Evolutionary conservation across 2,329 filamentous ascomycete species (phyloP).

Genomic region (Ilyonectria destructans): DNA sequence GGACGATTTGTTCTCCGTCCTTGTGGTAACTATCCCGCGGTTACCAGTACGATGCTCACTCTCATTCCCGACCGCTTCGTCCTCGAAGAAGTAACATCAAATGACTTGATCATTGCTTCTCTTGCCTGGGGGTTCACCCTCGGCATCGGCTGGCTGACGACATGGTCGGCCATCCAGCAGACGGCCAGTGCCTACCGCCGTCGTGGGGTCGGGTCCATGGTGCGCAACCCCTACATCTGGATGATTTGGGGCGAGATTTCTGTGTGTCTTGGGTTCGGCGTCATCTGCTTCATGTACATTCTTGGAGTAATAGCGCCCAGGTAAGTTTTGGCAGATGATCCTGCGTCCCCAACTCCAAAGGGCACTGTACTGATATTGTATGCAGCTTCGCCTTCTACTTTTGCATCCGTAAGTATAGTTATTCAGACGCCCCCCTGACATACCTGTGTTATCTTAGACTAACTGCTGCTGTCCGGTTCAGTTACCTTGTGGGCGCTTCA

Average conservation of each 20-base stretch:
- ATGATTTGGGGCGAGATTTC: slow-evolving; percentile 64
- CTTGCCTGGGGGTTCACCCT: slow-evolving; percentile 57
- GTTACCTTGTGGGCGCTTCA: slow-evolving; percentile 32
- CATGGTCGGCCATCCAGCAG: slow-evolving; percentile 55
- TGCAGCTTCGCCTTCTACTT: slow-evolving; percentile 26
- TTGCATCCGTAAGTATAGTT: slow-evolving; percentile 21
- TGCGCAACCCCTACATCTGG: slow-evolving; percentile 61
- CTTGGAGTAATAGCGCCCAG: slow-evolving; percentile 36
- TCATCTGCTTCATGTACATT: slow-evolving; percentile 51
- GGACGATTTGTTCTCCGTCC: neutral
- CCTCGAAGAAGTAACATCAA: slow-evolving; percentile 23
- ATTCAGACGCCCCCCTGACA: too few relatives aligned
- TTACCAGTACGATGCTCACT: slow-evolving; percentile 6
- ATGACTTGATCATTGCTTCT: slow-evolving; percentile 43
- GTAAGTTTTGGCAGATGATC: neutral
- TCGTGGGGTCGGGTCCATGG: slow-evolving; percentile 45
- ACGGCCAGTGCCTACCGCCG: slow-evolving; percentile 53
- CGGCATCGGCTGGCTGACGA: slow-evolving; percentile 56
- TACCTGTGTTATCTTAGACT: neutral
- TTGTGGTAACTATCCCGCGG: neutral
- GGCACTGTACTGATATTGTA: neutral
- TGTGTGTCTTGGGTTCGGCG: slow-evolving; percentile 58
- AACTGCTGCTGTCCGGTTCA: neutral
- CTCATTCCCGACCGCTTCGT: slow-evolving; percentile 21
- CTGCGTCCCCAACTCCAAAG: neutral